These are phyloP conservation scores for Ampelomyces quisqualis DNA, from an alignment of 2,329 filamentous ascomycete genomes.

Conservation along the genomic window DNA sequence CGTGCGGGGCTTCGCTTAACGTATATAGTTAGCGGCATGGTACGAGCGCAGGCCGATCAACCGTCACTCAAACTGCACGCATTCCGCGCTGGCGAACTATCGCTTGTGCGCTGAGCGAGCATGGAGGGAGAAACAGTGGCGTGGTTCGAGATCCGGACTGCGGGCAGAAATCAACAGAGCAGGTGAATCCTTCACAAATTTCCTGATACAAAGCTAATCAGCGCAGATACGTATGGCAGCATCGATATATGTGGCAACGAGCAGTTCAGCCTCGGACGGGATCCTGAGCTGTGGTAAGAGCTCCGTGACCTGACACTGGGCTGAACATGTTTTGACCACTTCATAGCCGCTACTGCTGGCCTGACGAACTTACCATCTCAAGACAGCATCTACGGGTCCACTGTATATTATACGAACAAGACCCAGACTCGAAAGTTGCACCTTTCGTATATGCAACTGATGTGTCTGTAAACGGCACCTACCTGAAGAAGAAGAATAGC, in stretches of 20 bases:
- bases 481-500: slow-evolving; percentile 34
- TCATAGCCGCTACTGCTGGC: slow-evolving; percentile 34
- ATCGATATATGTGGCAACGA: slow-evolving; percentile 40
- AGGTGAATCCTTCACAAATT: slow-evolving; percentile 2
- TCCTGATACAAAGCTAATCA: slow-evolving; percentile 16
- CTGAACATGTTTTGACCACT: slow-evolving; percentile 17
- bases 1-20: slow-evolving; percentile 30
- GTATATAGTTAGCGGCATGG: background rate
- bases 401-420: slow-evolving; percentile 50
- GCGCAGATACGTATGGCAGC: slow-evolving; percentile 23
- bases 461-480: slow-evolving; percentile 49
- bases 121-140: slow-evolving; percentile 34
- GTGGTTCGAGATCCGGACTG: slow-evolving; percentile 27
- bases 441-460: slow-evolving; percentile 53
- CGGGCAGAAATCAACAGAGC: slow-evolving; percentile 20
- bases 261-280: slow-evolving; percentile 41
- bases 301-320: slow-evolving; percentile 2
- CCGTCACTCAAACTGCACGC: slow-evolving; percentile 1
- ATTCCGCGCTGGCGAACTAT: too few species aligned
- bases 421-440: slow-evolving; percentile 35
- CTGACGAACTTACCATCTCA: slow-evolving; percentile 44
- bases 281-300: slow-evolving; percentile 36
- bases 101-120: too few species aligned
- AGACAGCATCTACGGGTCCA: slow-evolving; percentile 50
- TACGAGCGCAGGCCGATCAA: slow-evolving; percentile 7